phyloP scores from a whole-genome alignment of 2,329 filamentous ascomycete genomes.

The Penicillium sp. region DNA sequence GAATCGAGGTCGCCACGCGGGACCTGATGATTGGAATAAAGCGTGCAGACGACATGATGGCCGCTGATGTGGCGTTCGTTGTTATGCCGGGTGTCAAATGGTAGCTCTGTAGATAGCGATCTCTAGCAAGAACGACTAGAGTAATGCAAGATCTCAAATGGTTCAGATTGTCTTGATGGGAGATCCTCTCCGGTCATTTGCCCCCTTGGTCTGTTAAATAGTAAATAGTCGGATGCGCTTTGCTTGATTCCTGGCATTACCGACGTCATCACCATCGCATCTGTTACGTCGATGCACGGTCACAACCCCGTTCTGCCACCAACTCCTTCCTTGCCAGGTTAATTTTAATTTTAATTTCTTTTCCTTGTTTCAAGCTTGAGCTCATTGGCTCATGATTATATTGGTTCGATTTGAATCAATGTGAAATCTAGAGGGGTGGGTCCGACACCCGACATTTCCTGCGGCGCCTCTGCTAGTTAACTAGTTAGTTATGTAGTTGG shows the following conservation, averaged over 20 bases:
- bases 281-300: conserved; percentile 29
- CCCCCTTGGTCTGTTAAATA: background rate
- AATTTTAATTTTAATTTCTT: background rate
- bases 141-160: too few relatives aligned
- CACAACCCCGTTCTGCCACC: conserved; percentile 9
- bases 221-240: conserved; percentile 9
- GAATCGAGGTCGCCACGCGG: conserved; percentile 14
- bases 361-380: too few relatives aligned
- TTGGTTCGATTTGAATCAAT: too few relatives aligned
- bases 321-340: conserved; percentile 1
- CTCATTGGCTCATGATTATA: too few relatives aligned
- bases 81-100: too few relatives aligned
- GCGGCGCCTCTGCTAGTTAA: too few relatives aligned
- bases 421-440: background rate
- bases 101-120: too few relatives aligned
- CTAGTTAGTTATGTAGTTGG: too few relatives aligned
- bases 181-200: too few relatives aligned
- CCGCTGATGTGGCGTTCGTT: background rate
- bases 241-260: conserved; percentile 8
- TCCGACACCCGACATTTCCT: too few relatives aligned
- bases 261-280: conserved; percentile 23
- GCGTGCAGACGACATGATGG: conserved; percentile 30
- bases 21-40: conserved; percentile 28
- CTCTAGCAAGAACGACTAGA: too few relatives aligned
- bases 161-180: too few relatives aligned